Evolutionary conservation across 371 early-diverging fungal genomes (phyloP), one percentile per base, ranked within the genome.

Genomic region (Mucor ambiguus): DNA sequence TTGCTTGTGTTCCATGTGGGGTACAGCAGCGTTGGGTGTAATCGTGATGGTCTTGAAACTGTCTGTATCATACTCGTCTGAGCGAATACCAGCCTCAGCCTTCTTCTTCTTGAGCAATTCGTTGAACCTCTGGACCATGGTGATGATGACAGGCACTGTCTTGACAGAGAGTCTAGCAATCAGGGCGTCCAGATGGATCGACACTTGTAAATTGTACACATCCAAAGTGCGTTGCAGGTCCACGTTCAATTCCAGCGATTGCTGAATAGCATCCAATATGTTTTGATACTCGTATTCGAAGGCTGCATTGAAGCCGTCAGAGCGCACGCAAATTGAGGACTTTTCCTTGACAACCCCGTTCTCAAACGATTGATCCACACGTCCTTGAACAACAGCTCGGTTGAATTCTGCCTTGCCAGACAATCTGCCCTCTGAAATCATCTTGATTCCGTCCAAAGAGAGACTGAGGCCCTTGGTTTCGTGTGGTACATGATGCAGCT

Each of bases 211-310:
- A 7, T 78, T 48, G 20, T 60, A 60, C 1, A 24, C 29, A 11
- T 64, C 41, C 0, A 9, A 5, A 3, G 16, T 8, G 8, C 64
- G 68, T 38, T 75, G 76, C 18, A 83, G 56, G 9, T 68, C 60
- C 14, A 83, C 37, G 8, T 70, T 60, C 2, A 77, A 22, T 41
- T 76, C 78, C 68, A 77, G 68, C 0, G 76, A 84, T 74, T 66
- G 72, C 58, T 72, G 87, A 24, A 62, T 64, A 32, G 71, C 67
- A 68, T 73, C 83, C 43, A 92, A 66, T 6, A 90, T 86, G 32
- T 87, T 82, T 69, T 92, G 92, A 67, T 89, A 89, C 64, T 93
- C 91, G 61, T 89, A 92, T 44, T 86, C 84, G 33, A 89, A 74
- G 7, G 80, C 79, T 0, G 87, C 85, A 30, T 73, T 75, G 46